Percentiles rank a stretch among this genome's conserved stretches.
These are phyloP conservation scores for Jacaranda copaia DNA, from an alignment of 257 asterid genomes.

Conservation along the genomic window DNA sequence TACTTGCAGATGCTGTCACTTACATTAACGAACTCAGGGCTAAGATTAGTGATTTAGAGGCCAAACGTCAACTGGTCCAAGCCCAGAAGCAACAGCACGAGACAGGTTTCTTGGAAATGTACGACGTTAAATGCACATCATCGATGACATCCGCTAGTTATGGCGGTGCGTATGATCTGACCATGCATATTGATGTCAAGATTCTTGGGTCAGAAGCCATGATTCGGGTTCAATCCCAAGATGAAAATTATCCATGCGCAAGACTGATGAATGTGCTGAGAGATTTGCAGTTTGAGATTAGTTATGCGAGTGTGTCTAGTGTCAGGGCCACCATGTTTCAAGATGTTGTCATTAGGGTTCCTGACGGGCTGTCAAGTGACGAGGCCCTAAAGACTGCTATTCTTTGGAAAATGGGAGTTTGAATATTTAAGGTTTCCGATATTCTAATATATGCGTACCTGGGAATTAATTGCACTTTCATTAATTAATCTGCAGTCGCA, in stretches of 20 bases:
- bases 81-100: background rate
- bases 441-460: too few species aligned
- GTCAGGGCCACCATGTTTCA: conserved; percentile 48
- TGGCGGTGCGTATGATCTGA: background rate
- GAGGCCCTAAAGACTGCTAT: conserved; percentile 48
- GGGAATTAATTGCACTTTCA: too few species aligned
- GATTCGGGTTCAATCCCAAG: conserved; percentile 37
- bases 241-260: conserved; percentile 42
- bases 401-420: conserved; percentile 7
- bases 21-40: conserved; percentile 52
- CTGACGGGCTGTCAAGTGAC: conserved; percentile 38
- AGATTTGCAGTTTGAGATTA: conserved; percentile 40
- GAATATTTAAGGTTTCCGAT: background rate
- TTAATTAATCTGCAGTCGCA: too few species aligned
- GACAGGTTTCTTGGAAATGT: background rate
- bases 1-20: conserved; percentile 52
- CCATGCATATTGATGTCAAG: conserved; percentile 43
- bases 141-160: too few species aligned
- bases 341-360: conserved; percentile 45
- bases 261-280: conserved; percentile 44
- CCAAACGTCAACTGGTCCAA: background rate
- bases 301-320: conserved; percentile 40
- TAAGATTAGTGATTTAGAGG: conserved; percentile 38
- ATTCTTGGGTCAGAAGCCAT: conserved; percentile 47
- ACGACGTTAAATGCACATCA: background rate